Evolutionary conservation across 139 green algal genomes (phyloP), one percentile per base, ranked within the genome.

Genomic region (Protoeuglena noctilucae): DNA sequence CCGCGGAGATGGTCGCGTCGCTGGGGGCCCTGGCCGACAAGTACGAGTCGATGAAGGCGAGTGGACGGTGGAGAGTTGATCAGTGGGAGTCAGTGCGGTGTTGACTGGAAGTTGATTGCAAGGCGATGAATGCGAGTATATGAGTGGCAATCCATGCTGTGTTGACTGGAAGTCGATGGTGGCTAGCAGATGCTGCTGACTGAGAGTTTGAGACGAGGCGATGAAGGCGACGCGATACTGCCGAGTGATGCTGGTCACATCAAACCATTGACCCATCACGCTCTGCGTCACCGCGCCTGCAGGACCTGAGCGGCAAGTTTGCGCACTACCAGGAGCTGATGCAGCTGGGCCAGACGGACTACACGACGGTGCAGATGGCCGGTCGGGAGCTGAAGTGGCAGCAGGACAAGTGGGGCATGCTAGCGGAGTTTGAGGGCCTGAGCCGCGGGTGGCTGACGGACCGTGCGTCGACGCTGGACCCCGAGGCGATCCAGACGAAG

Each of bases 311-410:
- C 9, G 12, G 40, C 23, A 56, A 29, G 16, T 63, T 58, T 24
- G 6, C 49, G 22, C n/a, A 55, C 22, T 70, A 66, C 51, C 57
- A 69, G 57, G 19, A 25, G 41, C 52, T 75, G 12, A 63, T 75
- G 41, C 21, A 57, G 27, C 56, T 71, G 56, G 19, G 28, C n/a
- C 22, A 27, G 27, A 57, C 60, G 24, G 57, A 70, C 26, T 68
- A 70, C 59, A 34, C 19, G 18, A 70, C 59, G 43, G 27, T 75
- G 21, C 30, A 48, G 25, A 19, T 64, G 39, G 60, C 67, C 17
- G 30, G 54, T 3, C 66, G 66, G 53, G 67, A 75, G 58, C 57
- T 54, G 14, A 39, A 54, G 26, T 39, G 18, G 19, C 41, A 52
- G 30, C 45, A 57, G n/a, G 27, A 46, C 41, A 56, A 50, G 24